Conservation (phyloP, 148 eudicot genomes). For the Beta vulgaris region DNA sequence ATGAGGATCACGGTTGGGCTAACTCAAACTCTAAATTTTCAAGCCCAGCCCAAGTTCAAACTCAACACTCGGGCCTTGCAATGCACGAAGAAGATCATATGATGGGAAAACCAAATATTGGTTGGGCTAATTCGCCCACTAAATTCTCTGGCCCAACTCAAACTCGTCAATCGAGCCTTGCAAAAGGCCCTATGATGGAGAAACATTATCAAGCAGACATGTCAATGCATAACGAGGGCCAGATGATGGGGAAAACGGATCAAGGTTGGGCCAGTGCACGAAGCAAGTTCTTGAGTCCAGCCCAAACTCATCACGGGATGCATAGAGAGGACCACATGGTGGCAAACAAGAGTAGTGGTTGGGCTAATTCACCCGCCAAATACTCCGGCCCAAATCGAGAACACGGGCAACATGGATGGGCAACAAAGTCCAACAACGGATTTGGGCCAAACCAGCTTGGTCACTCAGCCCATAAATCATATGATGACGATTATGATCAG, state of each 20-base stretch:
- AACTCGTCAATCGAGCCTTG: neutral
- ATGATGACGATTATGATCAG: slow-evolving; percentile 5
- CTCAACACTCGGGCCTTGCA: neutral
- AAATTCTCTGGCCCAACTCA: neutral
- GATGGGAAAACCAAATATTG: neutral
- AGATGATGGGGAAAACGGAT: slow-evolving; percentile 7
- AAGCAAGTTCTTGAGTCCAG: neutral
- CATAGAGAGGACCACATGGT: slow-evolving; percentile 1
- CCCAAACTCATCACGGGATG: neutral
- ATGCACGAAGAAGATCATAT: slow-evolving; percentile 9
- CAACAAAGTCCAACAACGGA: neutral
- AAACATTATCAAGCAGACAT: neutral
- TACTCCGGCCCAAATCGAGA: slow-evolving; percentile 2
- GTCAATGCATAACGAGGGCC: neutral
- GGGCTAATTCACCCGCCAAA: neutral
- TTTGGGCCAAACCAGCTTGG: slow-evolving; percentile 1
- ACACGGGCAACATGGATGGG: slow-evolving; percentile 3
- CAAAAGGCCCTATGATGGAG: neutral
- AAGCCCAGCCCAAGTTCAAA: neutral
- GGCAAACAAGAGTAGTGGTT: neutral
- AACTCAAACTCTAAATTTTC: neutral
- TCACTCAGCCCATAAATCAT: neutral
- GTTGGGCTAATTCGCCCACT: slow-evolving; percentile 6
- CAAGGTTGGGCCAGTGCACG: slow-evolving; percentile 1
- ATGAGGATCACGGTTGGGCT: slow-evolving; percentile 12